Evolutionary conservation across 2,329 filamentous ascomycete species (phyloP), one percentile per base, ranked within the genome.

Genomic region (Drechslera avenae): DNA sequence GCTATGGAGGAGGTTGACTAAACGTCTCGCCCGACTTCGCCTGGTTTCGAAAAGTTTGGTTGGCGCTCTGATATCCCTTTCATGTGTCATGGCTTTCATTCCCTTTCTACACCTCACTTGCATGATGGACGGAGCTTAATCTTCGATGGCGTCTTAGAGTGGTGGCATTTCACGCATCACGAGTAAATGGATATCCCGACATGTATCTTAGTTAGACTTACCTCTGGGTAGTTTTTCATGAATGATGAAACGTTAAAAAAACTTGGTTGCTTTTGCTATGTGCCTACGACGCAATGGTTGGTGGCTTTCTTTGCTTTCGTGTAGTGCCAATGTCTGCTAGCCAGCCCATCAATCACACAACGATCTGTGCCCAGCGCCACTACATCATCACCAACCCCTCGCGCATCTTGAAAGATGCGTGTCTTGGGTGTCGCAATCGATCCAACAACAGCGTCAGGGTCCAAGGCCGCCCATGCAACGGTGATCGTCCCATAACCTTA

Each of bases 1-100:
- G 88, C 92, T 77, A 99, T 99, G 94, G 94, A 99, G 87, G 94
- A 99, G 86, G 94, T 99, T 76, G 94, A 99, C 85, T 99, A 96
- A 66, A 59, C 59, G 62, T 42, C 55, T 67, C 52, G 52, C 56
- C 55, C 47, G 55, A 60, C 47, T 58, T 58, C 52, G 46, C 46
- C 58, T 54, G 62, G 40, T 65, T 67, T 67, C 63, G 62, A 71
- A 70, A 71, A 72, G 64, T 69, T 68, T 60, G 62, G 60, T 64
- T 58, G 71, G 68, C 66, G 71, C 67, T 71, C 63, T 70, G 67
- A 69, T 69, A 71, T 65, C 68, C 67, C 67, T 64, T 66, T 69
- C 63, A 73, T 67, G 71, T 72, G 68, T 73, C 60, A 73, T 66
- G 69, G 62, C 65, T 64, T 63, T 64, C 62, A 62, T 57, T 66